phyloP scores from a whole-genome alignment of 1,284 basidiomycete genomes.

The Fereydounia khargensis region DNA sequence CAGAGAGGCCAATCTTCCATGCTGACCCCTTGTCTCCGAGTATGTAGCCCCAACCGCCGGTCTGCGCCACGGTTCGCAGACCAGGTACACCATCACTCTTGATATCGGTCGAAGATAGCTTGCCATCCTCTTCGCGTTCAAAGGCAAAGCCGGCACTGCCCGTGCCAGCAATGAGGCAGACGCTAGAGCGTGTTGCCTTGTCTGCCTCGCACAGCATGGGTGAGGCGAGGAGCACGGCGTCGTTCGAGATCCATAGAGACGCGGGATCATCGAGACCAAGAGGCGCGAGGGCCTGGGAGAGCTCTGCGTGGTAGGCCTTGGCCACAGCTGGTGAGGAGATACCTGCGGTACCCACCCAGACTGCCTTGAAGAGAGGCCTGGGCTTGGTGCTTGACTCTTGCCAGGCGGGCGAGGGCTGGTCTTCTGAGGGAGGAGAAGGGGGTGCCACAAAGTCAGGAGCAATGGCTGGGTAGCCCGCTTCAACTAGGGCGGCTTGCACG shows the following conservation, averaged over 20 bases:
- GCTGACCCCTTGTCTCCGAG: slow-evolving; percentile 24
- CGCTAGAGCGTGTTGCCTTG: slow-evolving; percentile 11
- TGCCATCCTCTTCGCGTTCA: slow-evolving; percentile 23
- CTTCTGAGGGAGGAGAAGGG: no score
- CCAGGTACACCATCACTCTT: slow-evolving; percentile 10
- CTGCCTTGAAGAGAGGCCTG: slow-evolving; percentile 16
- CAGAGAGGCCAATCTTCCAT: slow-evolving; percentile 29
- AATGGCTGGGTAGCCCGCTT: no score
- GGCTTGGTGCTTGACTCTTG: not conserved
- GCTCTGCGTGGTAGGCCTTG: slow-evolving; percentile 12
- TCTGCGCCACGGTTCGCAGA: slow-evolving; percentile 23
- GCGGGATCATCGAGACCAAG: slow-evolving; percentile 18
- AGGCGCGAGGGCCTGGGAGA: slow-evolving; percentile 16
- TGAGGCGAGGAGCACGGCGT: slow-evolving; percentile 25
- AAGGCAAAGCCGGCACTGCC: slow-evolving; percentile 34
- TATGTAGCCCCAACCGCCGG: slow-evolving; percentile 31
- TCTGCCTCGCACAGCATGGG: slow-evolving; percentile 30
- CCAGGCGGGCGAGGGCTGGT: no score
- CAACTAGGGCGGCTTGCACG: slow-evolving; percentile 17
- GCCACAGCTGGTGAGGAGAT: slow-evolving; percentile 17
- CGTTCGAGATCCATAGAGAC: slow-evolving; percentile 33
- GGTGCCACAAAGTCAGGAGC: no score
- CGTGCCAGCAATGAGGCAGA: slow-evolving; percentile 31
- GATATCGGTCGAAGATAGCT: no score
- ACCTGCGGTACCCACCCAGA: slow-evolving; percentile 30